phyloP scores from a whole-genome alignment of 139 green algal genomes.

The Limnomonas spitsbergensis region DNA sequence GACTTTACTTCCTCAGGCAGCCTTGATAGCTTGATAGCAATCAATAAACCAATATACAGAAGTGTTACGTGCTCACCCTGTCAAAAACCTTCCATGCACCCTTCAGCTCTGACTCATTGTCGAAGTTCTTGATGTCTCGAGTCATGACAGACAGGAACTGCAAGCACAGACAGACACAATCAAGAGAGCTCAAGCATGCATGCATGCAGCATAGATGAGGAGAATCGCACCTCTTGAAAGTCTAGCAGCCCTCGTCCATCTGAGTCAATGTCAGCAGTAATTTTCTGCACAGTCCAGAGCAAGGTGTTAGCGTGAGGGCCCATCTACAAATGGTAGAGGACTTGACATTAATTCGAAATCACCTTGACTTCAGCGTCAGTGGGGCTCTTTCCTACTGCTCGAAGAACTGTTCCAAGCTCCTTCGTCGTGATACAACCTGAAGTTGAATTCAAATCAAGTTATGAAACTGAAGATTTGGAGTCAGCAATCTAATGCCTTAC shows the following conservation, averaged over 20 bases:
- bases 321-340: too few relatives aligned
- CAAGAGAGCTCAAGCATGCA: too few relatives aligned
- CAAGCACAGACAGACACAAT: neutral
- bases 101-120: conserved; percentile 46
- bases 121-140: conserved; percentile 36
- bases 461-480: neutral
- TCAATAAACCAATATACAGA: too few relatives aligned
- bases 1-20: too few relatives aligned
- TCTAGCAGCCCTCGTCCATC: conserved; percentile 13
- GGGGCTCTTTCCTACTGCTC: conserved; percentile 34
- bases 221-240: conserved; percentile 12
- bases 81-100: conserved; percentile 41
- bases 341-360: too few relatives aligned
- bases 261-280: neutral
- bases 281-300: conserved; percentile 8
- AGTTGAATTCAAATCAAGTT: neutral
- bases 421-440: conserved; percentile 41
- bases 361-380: conserved; percentile 22
- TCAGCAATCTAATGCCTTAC: neutral
- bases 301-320: neutral
- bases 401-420: conserved; percentile 37
- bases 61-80: conserved; percentile 6
- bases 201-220: neutral
- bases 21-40: too few relatives aligned
- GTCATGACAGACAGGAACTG: conserved; percentile 42